Conservation (phyloP, 208 protist species). For the Acanthamoeba quina region DNA sequence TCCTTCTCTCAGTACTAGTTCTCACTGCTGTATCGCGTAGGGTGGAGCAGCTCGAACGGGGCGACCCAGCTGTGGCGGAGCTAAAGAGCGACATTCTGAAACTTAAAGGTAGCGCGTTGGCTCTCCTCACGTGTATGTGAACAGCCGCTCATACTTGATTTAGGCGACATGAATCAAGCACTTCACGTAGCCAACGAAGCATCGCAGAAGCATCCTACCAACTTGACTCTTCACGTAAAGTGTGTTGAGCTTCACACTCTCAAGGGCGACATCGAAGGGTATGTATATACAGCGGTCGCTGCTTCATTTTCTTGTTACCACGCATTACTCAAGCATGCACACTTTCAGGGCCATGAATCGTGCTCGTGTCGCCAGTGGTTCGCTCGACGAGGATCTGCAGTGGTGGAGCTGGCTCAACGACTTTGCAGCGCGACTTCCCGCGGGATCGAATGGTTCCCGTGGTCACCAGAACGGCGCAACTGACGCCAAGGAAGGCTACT, state of each 20-base stretch:
- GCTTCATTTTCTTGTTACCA: not conserved
- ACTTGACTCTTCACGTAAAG: not conserved
- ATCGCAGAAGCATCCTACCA: not conserved
- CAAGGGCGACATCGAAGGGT: slow-evolving; percentile 12
- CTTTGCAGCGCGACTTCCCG: not conserved
- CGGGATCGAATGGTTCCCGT: not conserved
- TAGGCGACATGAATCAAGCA: not conserved
- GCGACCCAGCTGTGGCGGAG: not conserved
- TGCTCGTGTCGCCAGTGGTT: not conserved
- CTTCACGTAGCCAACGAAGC: not conserved
- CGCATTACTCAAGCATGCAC: not conserved
- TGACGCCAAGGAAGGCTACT: not conserved
- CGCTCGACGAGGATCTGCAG: not conserved
- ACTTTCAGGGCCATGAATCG: not conserved
- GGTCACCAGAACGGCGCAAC: not conserved
- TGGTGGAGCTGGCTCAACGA: slow-evolving; percentile 28
- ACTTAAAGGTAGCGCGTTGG: not conserved
- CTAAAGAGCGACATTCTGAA: not conserved
- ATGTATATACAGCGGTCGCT: not conserved
- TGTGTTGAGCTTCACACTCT: not conserved
- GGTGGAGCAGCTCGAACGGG: not conserved
- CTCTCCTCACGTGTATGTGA: too few species aligned
- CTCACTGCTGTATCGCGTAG: not conserved
- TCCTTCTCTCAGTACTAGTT: not conserved
- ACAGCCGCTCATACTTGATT: not conserved